A percentile compares a stretch with the other conserved stretches of the same genome.
These are phyloP conservation scores for Fusarium zealandicum DNA, from an alignment of 2,329 filamentous ascomycete species.

Conservation along the genomic window DNA sequence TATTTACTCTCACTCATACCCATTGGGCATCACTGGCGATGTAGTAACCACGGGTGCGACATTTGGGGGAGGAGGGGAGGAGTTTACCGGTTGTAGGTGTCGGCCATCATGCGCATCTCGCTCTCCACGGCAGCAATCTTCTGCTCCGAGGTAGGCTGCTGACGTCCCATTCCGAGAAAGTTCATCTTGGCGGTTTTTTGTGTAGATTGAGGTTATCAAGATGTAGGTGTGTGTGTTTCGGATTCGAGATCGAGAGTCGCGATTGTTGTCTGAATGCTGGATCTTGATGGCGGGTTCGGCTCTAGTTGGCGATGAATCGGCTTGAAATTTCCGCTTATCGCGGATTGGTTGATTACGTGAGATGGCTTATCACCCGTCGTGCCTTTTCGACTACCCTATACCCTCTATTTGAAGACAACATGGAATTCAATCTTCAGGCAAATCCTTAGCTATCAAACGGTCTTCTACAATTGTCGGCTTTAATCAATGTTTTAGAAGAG, in stretches of 20 bases:
- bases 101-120: slow-evolving; percentile 96
- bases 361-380: background rate
- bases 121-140: slow-evolving; percentile 97
- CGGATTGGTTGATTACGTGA: slow-evolving; percentile 38
- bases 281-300: slow-evolving; percentile 12
- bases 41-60: too few relatives aligned
- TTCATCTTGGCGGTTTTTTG: slow-evolving; percentile 48
- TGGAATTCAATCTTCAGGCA: too few relatives aligned
- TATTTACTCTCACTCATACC: too few relatives aligned
- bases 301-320: slow-evolving; percentile 12
- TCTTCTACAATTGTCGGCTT: too few relatives aligned
- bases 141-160: slow-evolving; percentile 91
- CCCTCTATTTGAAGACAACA: background rate
- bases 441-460: too few relatives aligned
- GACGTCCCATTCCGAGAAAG: slow-evolving; percentile 61
- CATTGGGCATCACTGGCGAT: too few relatives aligned
- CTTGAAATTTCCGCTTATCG: slow-evolving; percentile 40
- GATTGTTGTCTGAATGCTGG: slow-evolving; percentile 9
- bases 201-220: background rate
- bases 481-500: too few relatives aligned
- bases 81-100: slow-evolving; percentile 94
- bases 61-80: background rate
- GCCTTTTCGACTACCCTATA: slow-evolving; percentile 29
- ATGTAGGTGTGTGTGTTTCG: slow-evolving; percentile 5
- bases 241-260: slow-evolving; percentile 14